Evolutionary conservation across 805 yeast species (phyloP).

Genomic region (Yamadazyma phyllophila): DNA sequence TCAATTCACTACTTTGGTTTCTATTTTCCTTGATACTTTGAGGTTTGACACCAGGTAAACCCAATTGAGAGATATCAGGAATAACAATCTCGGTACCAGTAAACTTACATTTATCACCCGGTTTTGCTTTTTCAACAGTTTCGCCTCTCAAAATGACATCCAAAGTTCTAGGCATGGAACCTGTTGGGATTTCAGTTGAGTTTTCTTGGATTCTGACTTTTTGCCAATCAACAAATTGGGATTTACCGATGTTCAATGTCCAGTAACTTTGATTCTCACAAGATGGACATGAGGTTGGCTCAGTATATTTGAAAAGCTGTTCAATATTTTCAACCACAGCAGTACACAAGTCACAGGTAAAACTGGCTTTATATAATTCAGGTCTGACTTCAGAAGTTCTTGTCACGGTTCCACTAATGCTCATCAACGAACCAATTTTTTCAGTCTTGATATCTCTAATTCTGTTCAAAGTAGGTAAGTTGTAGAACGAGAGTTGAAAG

Average conservation of each 20-base stretch:
- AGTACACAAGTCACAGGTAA: slow-evolving; percentile 85
- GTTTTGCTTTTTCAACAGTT: slow-evolving; percentile 91
- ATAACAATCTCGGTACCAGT: slow-evolving; percentile 94
- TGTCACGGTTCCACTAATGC: slow-evolving; percentile 92
- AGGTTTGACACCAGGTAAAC: slow-evolving; percentile 93
- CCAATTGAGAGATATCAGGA: slow-evolving; percentile 91
- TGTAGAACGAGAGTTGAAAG: slow-evolving; percentile 88
- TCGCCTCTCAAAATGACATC: slow-evolving; percentile 94
- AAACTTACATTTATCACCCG: slow-evolving; percentile 92
- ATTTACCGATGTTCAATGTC: slow-evolving; percentile 79
- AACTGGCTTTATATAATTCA: slow-evolving; percentile 81
- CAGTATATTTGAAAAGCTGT: slow-evolving; percentile 89
- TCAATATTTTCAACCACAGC: slow-evolving; percentile 86
- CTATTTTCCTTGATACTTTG: slow-evolving; percentile 67
- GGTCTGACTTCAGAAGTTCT: slow-evolving; percentile 96
- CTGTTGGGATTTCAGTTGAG: slow-evolving; percentile 95
- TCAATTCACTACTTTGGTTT: slow-evolving; percentile 64
- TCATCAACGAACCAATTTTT: slow-evolving; percentile 77
- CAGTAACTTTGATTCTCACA: slow-evolving; percentile 86
- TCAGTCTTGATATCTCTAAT: slow-evolving; percentile 90
- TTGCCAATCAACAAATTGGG: slow-evolving; percentile 95
- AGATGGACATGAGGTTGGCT: slow-evolving; percentile 88
- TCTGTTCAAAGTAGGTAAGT: slow-evolving; percentile 76
- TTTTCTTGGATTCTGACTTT: slow-evolving; percentile 93
- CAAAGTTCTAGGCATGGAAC: slow-evolving; percentile 96